phyloP scores from a whole-genome alignment of 163 green algal species.

The Volvox carteri region DNA sequence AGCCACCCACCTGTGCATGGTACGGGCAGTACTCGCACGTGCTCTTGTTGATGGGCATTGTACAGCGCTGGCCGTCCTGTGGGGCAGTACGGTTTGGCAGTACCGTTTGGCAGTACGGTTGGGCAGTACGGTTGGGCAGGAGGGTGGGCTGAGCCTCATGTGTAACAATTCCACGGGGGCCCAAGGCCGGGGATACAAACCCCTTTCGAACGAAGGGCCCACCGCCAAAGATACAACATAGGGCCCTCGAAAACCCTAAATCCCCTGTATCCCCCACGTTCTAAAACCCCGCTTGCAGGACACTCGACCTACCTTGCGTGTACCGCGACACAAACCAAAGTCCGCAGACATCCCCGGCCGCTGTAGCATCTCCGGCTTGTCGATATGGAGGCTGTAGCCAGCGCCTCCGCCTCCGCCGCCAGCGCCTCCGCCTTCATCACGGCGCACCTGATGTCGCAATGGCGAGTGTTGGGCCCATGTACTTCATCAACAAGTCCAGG shows the following conservation, averaged over 20 bases:
- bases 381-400: constrained; percentile 65
- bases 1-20: constrained; percentile 59
- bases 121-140: too few species aligned
- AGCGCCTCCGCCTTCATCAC: neutral
- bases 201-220: too few species aligned
- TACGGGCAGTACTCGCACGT: constrained; percentile 79
- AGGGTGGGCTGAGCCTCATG: too few species aligned
- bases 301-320: constrained; percentile 62
- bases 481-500: too few species aligned
- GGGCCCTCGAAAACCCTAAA: too few species aligned
- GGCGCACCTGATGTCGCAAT: constrained; percentile 19
- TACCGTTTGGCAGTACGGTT: too few species aligned
- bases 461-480: too few species aligned
- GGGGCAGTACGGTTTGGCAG: neutral
- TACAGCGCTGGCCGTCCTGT: constrained; percentile 75
- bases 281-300: too few species aligned
- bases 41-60: constrained; percentile 71
- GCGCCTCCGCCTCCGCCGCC: constrained; percentile 30
- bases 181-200: too few species aligned
- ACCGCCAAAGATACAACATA: too few species aligned
- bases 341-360: constrained; percentile 70
- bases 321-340: constrained; percentile 74
- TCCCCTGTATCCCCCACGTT: too few species aligned
- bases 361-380: constrained; percentile 63
- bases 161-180: too few species aligned